Base-by-base conservation (phyloP, 805 yeast species). In the Nakazawaea ernobii region DNA sequence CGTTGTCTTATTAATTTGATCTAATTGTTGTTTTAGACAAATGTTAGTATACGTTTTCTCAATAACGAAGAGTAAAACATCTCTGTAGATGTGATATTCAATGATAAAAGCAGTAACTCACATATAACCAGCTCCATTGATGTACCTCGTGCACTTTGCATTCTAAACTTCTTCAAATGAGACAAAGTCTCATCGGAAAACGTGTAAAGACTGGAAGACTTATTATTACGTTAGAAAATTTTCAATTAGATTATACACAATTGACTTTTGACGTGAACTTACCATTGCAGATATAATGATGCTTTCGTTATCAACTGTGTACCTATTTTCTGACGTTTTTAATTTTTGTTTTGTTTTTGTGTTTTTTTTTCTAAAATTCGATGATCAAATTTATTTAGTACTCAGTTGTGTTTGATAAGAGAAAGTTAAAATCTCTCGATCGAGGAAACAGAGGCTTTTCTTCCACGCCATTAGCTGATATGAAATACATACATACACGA, bases 151-250 rank as follows among this genome's bases (percentile, higher is more conserved):
- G 88, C 82, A 52, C 89, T 84, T 13, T 80, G 69, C 51, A 83
- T 78, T 49, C 95, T 77, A 63, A 89, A 89, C 65, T 84, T 87
- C 53, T 79, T 80, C 36, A 88, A 75, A 13, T 62, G 70, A 8
- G 76, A 63, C 42, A 75, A 68, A 0, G 95, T 84, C 39, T 77
- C 85, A 6, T 79, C 71, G 9, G 84, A 68, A 52, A 87, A 74
- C 0, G 81, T 63, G 61, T 86, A 86, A 49, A 88, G 66, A 1
- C 82, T 71, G 15, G 75, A 66, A 51, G 79, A 73, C 74, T 50
- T 20, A 20, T 20, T 20, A 5, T 20, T 20, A 20, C 3, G 24
- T 20, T 20, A 20, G 24, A 20, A 3, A 20, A 20, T 20, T 20
- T 20, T 38, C 32, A 14, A 36, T 9, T 36, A 24, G 6, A 7